Evolutionary conservation across 2,329 filamentous ascomycete species (phyloP), one percentile per base, ranked within the genome.

Genomic region (Paracamarosporium sp.): DNA sequence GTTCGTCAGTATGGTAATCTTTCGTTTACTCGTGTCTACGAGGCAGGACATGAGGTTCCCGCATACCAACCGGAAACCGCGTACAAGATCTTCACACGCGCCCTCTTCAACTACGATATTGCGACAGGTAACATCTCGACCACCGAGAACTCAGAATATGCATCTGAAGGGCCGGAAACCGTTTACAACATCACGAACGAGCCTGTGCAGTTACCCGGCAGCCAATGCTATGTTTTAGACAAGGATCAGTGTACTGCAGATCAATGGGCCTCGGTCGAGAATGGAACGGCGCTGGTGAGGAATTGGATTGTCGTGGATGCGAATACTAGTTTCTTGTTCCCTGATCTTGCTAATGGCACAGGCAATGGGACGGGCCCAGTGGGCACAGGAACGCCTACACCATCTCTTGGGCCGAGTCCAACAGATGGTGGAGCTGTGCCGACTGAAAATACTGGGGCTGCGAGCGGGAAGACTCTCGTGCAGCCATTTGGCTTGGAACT

Each of bases 1-100:
- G 90, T 92, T 0, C 85, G 91, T 4, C 90, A 95, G 73, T 91
- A 86, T 66, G 91, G 89, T 11, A 93, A 93, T 55, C 71, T 85
- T 6, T 80, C 76, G 31, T 85, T 84, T 67, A 78, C 77, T 5
- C 77, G 82, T 13, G 77, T 85, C 53, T 85, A 83, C 65, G 77
- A 84, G 63, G 78, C 83, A 1, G 83, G 83, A 3, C 84, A 86
- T 62, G 78, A 83, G 52, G 78, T 84, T 1, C 81, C 83, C 0
- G 81, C 79, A 24, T 76, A 75, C 44, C 73, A 76, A n/a, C 71
- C 75, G 8, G 71, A 86, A 63, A 83, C 84, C 0, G 79, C 80
- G 0, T 85, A 82, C 66, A 80, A 77, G 4, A 78, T 85, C 57
- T 86, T 86, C 66, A 78, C 78, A 12, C 79, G 84, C n/a, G 76